Conservation (phyloP, 768 basidiomycete species). For the Lepiota venenata region DNA sequence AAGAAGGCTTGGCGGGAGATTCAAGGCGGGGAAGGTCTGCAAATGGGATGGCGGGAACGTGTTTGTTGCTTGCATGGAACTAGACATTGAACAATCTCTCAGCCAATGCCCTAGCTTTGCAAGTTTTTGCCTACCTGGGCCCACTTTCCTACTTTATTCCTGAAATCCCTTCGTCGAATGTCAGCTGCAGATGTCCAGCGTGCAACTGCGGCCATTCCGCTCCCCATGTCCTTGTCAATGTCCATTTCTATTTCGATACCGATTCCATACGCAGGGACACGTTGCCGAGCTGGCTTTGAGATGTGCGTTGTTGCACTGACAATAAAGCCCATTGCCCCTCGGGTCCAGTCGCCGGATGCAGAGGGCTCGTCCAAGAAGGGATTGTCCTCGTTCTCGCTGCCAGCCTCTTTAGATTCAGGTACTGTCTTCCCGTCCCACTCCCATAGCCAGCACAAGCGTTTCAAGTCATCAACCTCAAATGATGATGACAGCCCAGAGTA, state of each 20-base stretch:
- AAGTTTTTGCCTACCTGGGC: slow-evolving; percentile 40
- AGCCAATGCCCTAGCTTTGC: background rate
- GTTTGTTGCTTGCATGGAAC: slow-evolving; percentile 43
- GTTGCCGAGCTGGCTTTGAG: slow-evolving; percentile 59
- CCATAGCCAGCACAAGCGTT: slow-evolving; percentile 83
- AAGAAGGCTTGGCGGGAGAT: slow-evolving; percentile 52
- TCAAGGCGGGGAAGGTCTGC: slow-evolving; percentile 63
- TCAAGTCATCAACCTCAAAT: slow-evolving; percentile 67
- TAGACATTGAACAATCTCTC: slow-evolving; percentile 22
- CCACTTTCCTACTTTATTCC: slow-evolving; percentile 63
- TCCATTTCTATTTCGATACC: slow-evolving; percentile 88
- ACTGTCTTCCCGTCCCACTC: slow-evolving; percentile 70
- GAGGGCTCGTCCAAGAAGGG: slow-evolving; percentile 55
- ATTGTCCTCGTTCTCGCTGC: slow-evolving; percentile 53
- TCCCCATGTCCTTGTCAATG: slow-evolving; percentile 73
- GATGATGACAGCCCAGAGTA: slow-evolving; percentile 65
- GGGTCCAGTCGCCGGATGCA: slow-evolving; percentile 64
- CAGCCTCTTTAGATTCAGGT: slow-evolving; percentile 17
- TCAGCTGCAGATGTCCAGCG: slow-evolving; percentile 79
- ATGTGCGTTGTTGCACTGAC: slow-evolving; percentile 71
- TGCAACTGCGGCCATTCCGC: slow-evolving; percentile 87
- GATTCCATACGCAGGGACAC: slow-evolving; percentile 78
- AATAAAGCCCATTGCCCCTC: slow-evolving; percentile 78
- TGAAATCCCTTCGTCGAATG: slow-evolving; percentile 54
- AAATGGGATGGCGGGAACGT: slow-evolving; percentile 58